Conservation (phyloP, 495 filamentous ascomycete species). For the Patellaria atrata region DNA sequence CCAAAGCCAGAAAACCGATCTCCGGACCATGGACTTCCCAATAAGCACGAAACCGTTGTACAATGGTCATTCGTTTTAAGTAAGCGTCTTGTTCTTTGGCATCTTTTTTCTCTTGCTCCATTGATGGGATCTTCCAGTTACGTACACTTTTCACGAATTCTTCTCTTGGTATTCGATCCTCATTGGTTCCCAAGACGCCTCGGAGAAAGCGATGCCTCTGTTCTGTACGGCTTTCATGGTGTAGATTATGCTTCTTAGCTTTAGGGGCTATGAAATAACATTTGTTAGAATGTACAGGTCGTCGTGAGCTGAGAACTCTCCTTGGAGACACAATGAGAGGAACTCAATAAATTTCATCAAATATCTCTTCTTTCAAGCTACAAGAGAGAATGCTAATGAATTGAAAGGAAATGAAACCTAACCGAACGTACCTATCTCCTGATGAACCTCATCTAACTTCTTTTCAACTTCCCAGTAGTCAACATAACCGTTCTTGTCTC, state of each 20-base stretch:
- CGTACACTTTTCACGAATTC: slow-evolving; percentile 24
- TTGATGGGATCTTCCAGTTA: slow-evolving; percentile 25
- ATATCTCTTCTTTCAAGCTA: no score
- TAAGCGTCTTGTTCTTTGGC: slow-evolving; percentile 16
- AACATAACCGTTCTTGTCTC: slow-evolving; percentile 26
- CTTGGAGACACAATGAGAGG: no score
- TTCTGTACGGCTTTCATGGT: slow-evolving; percentile 10
- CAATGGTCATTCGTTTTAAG: slow-evolving; percentile 16
- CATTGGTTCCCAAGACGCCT: slow-evolving; percentile 21
- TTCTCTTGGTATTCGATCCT: slow-evolving; percentile 17
- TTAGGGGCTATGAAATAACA: no score
- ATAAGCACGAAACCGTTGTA: slow-evolving; percentile 20
- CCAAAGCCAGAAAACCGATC: slow-evolving; percentile 23
- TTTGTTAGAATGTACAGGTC: no score
- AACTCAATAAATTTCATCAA: no score
- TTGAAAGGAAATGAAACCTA: no score
- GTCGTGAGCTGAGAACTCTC: no score
- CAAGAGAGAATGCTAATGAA: no score
- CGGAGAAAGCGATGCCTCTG: slow-evolving; percentile 28
- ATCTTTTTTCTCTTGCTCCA: slow-evolving; percentile 18
- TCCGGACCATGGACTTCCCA: slow-evolving; percentile 25
- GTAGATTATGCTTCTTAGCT: slow-evolving; percentile 21
- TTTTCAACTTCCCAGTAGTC: slow-evolving; percentile 27
- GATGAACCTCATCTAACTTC: slow-evolving; percentile 27
- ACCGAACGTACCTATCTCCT: no score